Percentiles rank a stretch among this genome's conserved stretches.
These are phyloP conservation scores for Carex pumila DNA, from an alignment of 176 grass and related monocot genomes.

Conservation along the genomic window DNA sequence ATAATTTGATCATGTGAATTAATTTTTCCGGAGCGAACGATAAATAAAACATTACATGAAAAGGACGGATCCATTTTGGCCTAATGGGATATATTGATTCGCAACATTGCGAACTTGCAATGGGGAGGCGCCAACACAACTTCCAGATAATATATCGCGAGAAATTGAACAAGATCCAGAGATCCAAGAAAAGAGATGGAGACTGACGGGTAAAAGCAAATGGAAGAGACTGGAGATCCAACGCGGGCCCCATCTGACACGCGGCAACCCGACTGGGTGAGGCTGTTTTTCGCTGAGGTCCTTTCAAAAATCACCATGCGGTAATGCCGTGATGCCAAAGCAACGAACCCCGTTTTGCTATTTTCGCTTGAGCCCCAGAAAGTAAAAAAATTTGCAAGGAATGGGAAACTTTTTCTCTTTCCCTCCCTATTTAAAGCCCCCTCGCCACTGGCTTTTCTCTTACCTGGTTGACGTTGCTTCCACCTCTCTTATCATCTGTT, in stretches of 20 bases:
- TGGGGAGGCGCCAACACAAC: neutral
- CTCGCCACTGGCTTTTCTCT: conserved; percentile 2
- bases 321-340: neutral
- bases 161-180: neutral
- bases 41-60: too few species aligned
- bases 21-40: neutral
- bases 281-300: neutral
- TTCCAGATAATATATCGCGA: conserved; percentile 1
- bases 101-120: too few species aligned
- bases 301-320: neutral
- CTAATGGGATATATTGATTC: too few species aligned
- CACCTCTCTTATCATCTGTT: neutral
- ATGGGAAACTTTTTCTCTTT: neutral
- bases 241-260: conserved; percentile 2
- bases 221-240: neutral
- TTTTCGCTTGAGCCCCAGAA: conserved; percentile 3
- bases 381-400: neutral
- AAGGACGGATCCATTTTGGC: too few species aligned
- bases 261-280: conserved; percentile 24
- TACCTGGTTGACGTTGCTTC: conserved; percentile 6
- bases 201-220: neutral
- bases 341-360: neutral
- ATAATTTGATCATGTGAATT: too few species aligned
- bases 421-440: conserved; percentile 24
- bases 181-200: neutral